Base-by-base conservation (phyloP, 768 basidiomycete genomes). In the Leccinum uliginosum region DNA sequence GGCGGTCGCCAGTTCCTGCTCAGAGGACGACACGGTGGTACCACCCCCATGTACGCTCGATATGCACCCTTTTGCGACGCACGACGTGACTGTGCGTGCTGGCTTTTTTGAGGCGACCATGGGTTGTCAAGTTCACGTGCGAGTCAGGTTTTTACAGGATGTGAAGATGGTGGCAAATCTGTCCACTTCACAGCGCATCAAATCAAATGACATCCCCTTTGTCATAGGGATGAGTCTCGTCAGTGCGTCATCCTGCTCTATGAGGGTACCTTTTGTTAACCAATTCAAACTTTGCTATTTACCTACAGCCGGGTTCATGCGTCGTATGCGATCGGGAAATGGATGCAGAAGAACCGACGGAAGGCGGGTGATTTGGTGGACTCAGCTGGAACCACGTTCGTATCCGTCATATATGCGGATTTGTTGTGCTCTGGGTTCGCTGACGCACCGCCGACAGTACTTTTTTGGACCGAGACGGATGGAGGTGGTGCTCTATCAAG, bases 361-460 rank as follows among this genome's bases (percentile, higher is more conserved):
- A 71, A 75, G 3, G 77, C 77, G 14, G 74, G 71, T 9, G 70
- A 79, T 19, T 51, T 78, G 1, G 65, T 83, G 15, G 76, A 78
- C n/a, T n/a, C 51, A 67, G 68, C 51, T 83, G 82, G 82, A 83
- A 83, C 57, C 72, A 78, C 46, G 82, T 82, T 21, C 6, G 67
- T 66, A 11, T 29, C 27, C 9, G 27, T 29, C 27, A 29, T 27
- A 40, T n/a, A 40, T n/a, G n/a, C 38, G 8, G n/a, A n/a, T 40
- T 15, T 17, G 0, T n/a, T 40, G 2, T 40, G 38, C 4, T 40
- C n/a, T 40, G 38, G 11, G 12, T 30, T 61, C 6, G 30, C 23
- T 2, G 24, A 14, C 3, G 3, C 8, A 34, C 46, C 12, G 4
- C 15, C 14, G 21, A 47, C 45, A 81, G 80, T 71, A 75, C 67